A percentile compares a stretch with the other conserved stretches of the same genome.
phyloP scores from a whole-genome alignment of 2,329 filamentous ascomycete genomes.

The Talaromyces sp. region DNA sequence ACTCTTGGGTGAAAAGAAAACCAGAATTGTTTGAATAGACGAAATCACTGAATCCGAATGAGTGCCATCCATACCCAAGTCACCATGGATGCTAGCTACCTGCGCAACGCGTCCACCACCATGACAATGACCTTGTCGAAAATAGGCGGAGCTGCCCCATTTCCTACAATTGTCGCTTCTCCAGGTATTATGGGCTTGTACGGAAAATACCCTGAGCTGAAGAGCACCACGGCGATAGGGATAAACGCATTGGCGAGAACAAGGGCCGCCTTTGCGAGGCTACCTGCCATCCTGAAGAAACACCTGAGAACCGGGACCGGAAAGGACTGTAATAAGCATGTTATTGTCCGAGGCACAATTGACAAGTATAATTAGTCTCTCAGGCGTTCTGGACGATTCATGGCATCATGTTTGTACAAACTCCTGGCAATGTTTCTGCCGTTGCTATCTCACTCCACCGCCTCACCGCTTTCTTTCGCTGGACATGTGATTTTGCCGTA shows the following conservation, averaged over 20 bases:
- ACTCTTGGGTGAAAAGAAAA: slow-evolving; percentile 87
- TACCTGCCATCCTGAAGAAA: slow-evolving; percentile 5
- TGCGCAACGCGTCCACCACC: slow-evolving; percentile 92
- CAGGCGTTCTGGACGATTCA: background rate
- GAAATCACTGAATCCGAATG: slow-evolving; percentile 65
- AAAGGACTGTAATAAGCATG: background rate
- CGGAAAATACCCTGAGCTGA: slow-evolving; percentile 91
- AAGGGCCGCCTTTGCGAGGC: slow-evolving; percentile 39
- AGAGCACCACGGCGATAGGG: slow-evolving; percentile 67
- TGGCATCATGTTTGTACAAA: background rate
- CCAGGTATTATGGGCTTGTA: slow-evolving; percentile 93
- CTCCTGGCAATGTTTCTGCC: background rate
- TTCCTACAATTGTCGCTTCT: slow-evolving; percentile 60
- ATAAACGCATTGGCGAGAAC: slow-evolving; percentile 71
- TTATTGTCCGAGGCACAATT: background rate
- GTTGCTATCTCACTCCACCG: background rate
- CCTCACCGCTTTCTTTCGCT: background rate
- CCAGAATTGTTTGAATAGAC: slow-evolving; percentile 78
- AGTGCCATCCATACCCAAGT: slow-evolving; percentile 10
- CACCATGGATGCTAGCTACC: slow-evolving; percentile 46
- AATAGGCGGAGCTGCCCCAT: slow-evolving; percentile 58
- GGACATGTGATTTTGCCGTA: background rate
- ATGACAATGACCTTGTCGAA: slow-evolving; percentile 95
- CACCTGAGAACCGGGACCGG: background rate
- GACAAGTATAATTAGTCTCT: background rate